Conservation (phyloP, 192 early-diverging fungal genomes). For the Entomortierella chlamydospora region DNA sequence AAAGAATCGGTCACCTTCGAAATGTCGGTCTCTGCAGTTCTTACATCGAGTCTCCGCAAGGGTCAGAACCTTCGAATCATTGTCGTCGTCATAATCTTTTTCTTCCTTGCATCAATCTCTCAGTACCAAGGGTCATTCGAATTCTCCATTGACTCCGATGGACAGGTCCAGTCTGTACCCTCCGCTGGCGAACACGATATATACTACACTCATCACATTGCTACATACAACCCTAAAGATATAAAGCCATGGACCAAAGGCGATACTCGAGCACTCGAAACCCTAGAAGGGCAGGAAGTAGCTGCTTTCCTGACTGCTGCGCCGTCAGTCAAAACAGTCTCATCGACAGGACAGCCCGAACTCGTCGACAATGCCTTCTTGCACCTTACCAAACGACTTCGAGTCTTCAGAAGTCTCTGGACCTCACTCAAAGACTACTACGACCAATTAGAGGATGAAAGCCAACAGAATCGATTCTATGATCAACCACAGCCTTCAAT, state of each 20-base stretch:
- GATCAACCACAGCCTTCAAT: constrained; percentile 23
- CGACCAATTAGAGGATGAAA: constrained; percentile 11
- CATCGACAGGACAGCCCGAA: background rate
- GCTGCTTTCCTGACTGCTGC: constrained; percentile 25
- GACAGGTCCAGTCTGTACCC: constrained; percentile 38
- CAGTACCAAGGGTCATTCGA: constrained; percentile 47
- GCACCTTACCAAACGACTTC: constrained; percentile 30
- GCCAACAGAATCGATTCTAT: constrained; percentile 17
- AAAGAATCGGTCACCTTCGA: no score
- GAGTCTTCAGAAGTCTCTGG: constrained; percentile 40
- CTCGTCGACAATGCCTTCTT: constrained; percentile 31
- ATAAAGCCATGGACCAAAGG: constrained; percentile 40
- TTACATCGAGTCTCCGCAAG: constrained; percentile 14
- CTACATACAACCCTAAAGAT: constrained; percentile 32
- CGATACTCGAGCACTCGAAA: constrained; percentile 30
- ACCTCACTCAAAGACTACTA: constrained; percentile 17
- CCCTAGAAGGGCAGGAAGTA: constrained; percentile 18
- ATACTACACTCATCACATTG: constrained; percentile 47
- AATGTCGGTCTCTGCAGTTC: background rate
- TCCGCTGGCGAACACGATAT: constrained; percentile 14
- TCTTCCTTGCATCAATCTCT: constrained; percentile 37
- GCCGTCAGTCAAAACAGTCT: background rate
- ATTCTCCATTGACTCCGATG: constrained; percentile 43
- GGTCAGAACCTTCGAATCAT: constrained; percentile 36
- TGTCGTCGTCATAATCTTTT: constrained; percentile 30